Conservation (phyloP, 306 rosid species). For the Bauhinia variegata region DNA sequence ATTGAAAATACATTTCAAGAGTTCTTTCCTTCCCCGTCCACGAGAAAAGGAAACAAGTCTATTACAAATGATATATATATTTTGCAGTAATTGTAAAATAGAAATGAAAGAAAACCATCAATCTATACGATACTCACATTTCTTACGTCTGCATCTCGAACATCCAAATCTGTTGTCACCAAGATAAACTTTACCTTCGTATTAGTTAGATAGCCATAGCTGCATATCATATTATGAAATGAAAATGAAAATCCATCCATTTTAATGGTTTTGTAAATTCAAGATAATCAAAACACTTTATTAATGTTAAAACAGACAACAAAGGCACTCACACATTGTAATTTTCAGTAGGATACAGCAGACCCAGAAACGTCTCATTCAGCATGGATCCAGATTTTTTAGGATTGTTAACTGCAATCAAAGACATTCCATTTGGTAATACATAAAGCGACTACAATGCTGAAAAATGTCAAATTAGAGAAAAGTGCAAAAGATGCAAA, state of each 20-base stretch:
- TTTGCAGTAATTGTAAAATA: not conserved
- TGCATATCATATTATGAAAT: conserved; percentile 36
- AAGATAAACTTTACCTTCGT: conserved; percentile 94
- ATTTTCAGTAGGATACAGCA: conserved; percentile 93
- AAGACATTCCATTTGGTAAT: conserved; percentile 21
- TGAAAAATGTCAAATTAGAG: not conserved
- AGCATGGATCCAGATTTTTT: conserved; percentile 78
- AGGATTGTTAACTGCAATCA: conserved; percentile 82
- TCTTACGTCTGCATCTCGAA: conserved; percentile 84
- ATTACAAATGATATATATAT: not conserved
- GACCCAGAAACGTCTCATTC: conserved; percentile 90
- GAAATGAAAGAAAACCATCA: not conserved
- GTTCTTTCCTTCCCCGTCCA: no score
- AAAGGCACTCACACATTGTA: conserved; percentile 81
- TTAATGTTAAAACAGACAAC: not conserved
- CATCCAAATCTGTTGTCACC: conserved; percentile 93
- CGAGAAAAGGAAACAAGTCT: not conserved
- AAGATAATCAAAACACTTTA: conserved; percentile 11
- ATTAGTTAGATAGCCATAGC: conserved; percentile 92
- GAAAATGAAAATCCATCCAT: conserved; percentile 12
- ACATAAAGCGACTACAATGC: not conserved
- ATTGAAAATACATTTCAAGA: not conserved
- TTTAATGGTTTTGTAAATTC: no score
- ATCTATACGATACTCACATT: conserved; percentile 63
- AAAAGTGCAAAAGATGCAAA: not conserved